Evolutionary conservation across 768 basidiomycete species (phyloP).

Genomic region (Rhizopogon rudus): DNA sequence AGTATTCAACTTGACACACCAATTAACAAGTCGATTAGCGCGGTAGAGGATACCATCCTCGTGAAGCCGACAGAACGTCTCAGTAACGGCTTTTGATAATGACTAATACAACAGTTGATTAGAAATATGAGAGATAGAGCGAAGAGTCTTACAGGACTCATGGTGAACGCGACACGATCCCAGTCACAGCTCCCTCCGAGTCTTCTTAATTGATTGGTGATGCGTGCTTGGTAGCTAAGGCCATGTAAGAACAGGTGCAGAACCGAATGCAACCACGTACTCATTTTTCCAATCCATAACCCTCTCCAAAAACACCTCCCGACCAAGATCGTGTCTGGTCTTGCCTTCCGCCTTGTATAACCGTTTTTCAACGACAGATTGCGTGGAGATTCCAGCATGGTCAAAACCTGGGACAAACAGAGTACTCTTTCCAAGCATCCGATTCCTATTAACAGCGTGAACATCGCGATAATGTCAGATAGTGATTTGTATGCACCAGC

Average conservation of each 20-base stretch:
- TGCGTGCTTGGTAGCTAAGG: constrained; percentile 83
- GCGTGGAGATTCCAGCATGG: constrained; percentile 97
- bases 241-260: background rate
- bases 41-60: constrained; percentile 93
- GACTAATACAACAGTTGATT: constrained; percentile 31
- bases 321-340: constrained; percentile 91
- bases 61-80: constrained; percentile 86
- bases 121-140: background rate
- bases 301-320: constrained; percentile 84
- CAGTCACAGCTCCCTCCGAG: constrained; percentile 95
- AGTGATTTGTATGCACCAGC: constrained; percentile 57
- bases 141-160: constrained; percentile 61
- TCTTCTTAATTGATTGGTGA: constrained; percentile 82
- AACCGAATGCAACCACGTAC: constrained; percentile 41
- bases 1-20: constrained; percentile 95
- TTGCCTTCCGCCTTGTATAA: constrained; percentile 77
- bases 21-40: constrained; percentile 95
- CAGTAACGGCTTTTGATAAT: constrained; percentile 83
- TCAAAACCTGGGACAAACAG: constrained; percentile 94
- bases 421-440: constrained; percentile 91
- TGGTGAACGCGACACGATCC: constrained; percentile 92
- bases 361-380: constrained; percentile 94
- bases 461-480: background rate
- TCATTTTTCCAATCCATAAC: constrained; percentile 98
- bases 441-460: constrained; percentile 55